Evolutionary conservation across 805 yeast genomes (phyloP).

Genomic region (Pichia nakasei): DNA sequence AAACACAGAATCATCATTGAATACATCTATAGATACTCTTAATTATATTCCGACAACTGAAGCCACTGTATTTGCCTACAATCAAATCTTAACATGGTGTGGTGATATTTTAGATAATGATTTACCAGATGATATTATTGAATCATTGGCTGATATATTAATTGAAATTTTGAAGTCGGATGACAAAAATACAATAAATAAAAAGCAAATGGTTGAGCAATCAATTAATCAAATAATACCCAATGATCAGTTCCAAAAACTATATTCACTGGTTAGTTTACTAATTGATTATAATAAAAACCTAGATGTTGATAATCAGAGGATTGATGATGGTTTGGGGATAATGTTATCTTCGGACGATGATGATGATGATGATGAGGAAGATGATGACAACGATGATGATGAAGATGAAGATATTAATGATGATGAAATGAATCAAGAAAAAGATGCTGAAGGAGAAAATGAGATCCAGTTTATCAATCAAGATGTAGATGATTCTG

Average conservation of each 20-base stretch:
- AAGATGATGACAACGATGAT: constrained; percentile 22
- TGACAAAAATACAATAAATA: constrained; percentile 31
- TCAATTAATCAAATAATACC: constrained; percentile 35
- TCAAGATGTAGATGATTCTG: constrained; percentile 16
- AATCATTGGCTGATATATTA: constrained; percentile 63
- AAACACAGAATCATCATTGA: constrained; percentile 22
- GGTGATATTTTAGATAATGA: constrained; percentile 51
- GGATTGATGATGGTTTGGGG: constrained; percentile 30
- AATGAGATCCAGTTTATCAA: constrained; percentile 23
- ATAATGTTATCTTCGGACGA: constrained; percentile 31
- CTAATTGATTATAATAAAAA: constrained; percentile 41
- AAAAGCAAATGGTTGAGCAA: constrained; percentile 42
- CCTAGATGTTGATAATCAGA: constrained; percentile 10
- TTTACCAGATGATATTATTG: constrained; percentile 62
- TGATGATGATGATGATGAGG: constrained; percentile 25
- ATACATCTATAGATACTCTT: constrained; percentile 38
- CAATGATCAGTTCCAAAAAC: constrained; percentile 37
- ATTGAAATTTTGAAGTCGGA: constrained; percentile 47
- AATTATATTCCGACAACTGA: constrained; percentile 56
- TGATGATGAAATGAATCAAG: constrained; percentile 20
- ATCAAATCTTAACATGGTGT: constrained; percentile 52
- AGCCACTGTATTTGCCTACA: constrained; percentile 43
- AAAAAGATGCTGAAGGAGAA: constrained; percentile 6
- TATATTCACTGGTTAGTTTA: constrained; percentile 34
- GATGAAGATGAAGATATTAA: constrained; percentile 24